phyloP scores from a whole-genome alignment of 2,329 filamentous ascomycete species.

The Nemania abortiva region DNA sequence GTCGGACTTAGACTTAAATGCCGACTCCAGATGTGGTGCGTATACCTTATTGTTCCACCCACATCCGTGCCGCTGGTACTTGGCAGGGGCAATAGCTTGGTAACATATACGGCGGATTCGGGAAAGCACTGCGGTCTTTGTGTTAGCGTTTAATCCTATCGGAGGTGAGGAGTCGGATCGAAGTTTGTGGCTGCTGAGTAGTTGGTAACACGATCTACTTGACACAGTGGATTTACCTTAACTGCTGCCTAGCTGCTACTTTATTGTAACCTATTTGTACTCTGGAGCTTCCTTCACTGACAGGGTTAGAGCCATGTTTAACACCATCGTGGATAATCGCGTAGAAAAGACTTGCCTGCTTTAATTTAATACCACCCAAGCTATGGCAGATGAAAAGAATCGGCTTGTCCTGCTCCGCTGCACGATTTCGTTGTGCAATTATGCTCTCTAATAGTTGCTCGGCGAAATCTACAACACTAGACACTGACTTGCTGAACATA shows the following conservation, averaged over 20 bases:
- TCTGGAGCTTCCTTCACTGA: too few relatives aligned
- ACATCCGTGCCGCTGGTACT: conserved; percentile 6
- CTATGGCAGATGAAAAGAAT: conserved; percentile 15
- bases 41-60: conserved; percentile 10
- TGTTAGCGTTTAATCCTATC: not conserved
- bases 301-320: too few relatives aligned
- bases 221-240: too few relatives aligned
- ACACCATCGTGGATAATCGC: too few relatives aligned
- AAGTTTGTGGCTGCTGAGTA: too few relatives aligned
- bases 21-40: conserved; percentile 16
- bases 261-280: too few relatives aligned
- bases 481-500: not conserved
- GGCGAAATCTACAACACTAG: not conserved
- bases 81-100: not conserved
- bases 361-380: conserved; percentile 2
- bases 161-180: not conserved
- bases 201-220: too few relatives aligned
- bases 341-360: conserved; percentile 15
- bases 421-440: not conserved
- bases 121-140: not conserved
- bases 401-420: not conserved
- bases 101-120: not conserved
- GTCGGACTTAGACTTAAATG: conserved; percentile 3
- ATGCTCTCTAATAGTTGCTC: not conserved
- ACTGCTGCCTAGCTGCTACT: too few relatives aligned